phyloP scores from a whole-genome alignment of 2,329 filamentous ascomycete genomes.

The Xylaria sp. region DNA sequence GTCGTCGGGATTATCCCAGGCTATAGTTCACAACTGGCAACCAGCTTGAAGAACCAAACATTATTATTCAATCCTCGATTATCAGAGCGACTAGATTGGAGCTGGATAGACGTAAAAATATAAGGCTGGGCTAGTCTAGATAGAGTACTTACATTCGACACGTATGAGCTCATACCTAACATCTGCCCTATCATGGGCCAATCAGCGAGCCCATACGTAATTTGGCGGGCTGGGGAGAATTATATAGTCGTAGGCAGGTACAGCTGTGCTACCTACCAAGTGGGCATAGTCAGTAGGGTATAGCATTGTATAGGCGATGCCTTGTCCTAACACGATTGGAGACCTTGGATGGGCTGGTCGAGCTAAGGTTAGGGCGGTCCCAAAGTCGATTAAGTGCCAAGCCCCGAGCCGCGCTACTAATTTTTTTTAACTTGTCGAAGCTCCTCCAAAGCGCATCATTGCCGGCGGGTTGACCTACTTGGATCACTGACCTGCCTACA shows the following conservation, averaged over 20 bases:
- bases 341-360: neutral
- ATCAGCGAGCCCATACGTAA: constrained; percentile 21
- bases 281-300: neutral
- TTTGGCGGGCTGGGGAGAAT: neutral
- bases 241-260: neutral
- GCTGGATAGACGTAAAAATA: too few species aligned
- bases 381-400: constrained; percentile 23
- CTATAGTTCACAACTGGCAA: neutral
- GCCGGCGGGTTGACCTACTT: constrained; percentile 16
- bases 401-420: constrained; percentile 38
- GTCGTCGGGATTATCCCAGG: neutral
- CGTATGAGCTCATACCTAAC: constrained; percentile 40
- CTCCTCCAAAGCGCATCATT: constrained; percentile 39
- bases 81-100: neutral
- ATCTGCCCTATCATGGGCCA: constrained; percentile 11
- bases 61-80: neutral
- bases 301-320: neutral
- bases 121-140: neutral
- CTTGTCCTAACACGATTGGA: neutral
- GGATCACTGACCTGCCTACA: neutral
- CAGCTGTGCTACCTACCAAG: neutral
- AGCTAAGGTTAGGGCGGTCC: neutral
- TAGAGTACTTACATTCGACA: neutral
- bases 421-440: constrained; percentile 40
- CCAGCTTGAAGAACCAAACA: neutral